phyloP scores from a whole-genome alignment of 2,329 filamentous ascomycete species.

The Tolypocladium sp. region DNA sequence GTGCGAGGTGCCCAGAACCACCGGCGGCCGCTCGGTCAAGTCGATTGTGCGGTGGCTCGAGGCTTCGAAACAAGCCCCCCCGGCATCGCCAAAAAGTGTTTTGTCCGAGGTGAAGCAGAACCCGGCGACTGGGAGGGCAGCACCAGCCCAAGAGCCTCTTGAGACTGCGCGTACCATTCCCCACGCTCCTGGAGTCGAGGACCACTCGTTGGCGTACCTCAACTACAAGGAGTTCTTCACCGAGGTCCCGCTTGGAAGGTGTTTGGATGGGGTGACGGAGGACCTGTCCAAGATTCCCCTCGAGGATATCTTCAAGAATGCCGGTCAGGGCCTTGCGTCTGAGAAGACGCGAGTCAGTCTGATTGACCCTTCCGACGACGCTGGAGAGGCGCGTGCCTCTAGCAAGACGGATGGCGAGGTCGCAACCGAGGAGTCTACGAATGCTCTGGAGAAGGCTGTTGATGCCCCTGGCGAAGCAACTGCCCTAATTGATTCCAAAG shows the following conservation, averaged over 20 bases:
- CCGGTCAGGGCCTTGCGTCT: neutral
- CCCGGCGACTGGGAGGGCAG: neutral
- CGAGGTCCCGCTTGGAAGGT: conserved; percentile 18
- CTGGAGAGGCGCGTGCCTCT: neutral
- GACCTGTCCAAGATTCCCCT: conserved; percentile 1
- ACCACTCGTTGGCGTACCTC: conserved; percentile 21
- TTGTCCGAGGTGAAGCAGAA: neutral
- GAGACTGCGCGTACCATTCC: neutral
- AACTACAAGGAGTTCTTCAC: conserved; percentile 22
- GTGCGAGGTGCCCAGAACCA: neutral
- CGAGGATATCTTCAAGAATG: neutral
- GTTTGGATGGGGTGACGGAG: conserved; percentile 13
- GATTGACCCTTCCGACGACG: neutral
- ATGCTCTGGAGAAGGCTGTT: neutral
- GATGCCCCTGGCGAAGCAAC: neutral
- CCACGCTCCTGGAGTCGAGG: conserved; percentile 12
- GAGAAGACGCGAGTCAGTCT: neutral
- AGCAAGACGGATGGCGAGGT: neutral
- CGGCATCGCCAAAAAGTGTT: neutral
- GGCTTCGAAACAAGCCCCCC: conserved; percentile 6
- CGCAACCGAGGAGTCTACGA: neutral
- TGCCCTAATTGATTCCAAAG: neutral
- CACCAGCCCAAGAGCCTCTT: neutral
- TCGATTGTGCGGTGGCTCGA: conserved; percentile 23
- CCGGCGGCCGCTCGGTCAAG: conserved; percentile 14